Base-by-base conservation (phyloP, 106 monocot species). In the Phalaenopsis aphrodite region DNA sequence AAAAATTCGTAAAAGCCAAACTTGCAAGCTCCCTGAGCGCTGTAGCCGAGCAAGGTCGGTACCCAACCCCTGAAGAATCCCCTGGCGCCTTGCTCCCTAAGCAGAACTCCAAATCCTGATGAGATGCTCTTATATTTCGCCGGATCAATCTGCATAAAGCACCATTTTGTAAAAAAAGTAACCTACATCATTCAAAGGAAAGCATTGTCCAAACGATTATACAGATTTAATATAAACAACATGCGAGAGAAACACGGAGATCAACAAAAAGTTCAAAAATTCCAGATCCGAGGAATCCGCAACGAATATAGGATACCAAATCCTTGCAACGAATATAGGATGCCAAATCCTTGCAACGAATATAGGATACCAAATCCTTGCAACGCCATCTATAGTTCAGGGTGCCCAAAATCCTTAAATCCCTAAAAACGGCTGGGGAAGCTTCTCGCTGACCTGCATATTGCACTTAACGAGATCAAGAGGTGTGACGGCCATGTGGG, bases 1-100 rank as follows among this genome's bases (percentile, higher is more conserved):
- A 93, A 93, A 82, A 84, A 93, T 76, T 93, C 93, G 58, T 93
- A 93, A 67, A 93, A 89, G 10, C 93, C 93, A 78, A 79, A 89
- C 81, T 93, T 93, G 90, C 81, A 91, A 42, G 89, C 88, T 43
- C 93, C 93, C 81, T 93, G 93, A 17, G 87, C 85, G 71, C 93
- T 89, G 84, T 93, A 93, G 14, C 93, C 93, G 16, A 93, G 80
- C 64, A 93, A 86, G 21, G 93, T 93, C 21, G 93, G 89, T 18
- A 82, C 85, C 93, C 93, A 93, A 36, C 91, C 93, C 79, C 80
- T 91, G 87, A 93, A 93, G 84, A 93, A 87, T 21, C 91, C 88
- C 76, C 87, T 87, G 18, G 84, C 10, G 9, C 93, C 93, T 55
- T 93, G 91, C 84, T 93, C 93, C 83, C 81, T 88, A 11, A 89